These are phyloP conservation scores for Chamaecyparis obtusa DNA, from an alignment of 75 land plant species.

Conservation along the genomic window DNA sequence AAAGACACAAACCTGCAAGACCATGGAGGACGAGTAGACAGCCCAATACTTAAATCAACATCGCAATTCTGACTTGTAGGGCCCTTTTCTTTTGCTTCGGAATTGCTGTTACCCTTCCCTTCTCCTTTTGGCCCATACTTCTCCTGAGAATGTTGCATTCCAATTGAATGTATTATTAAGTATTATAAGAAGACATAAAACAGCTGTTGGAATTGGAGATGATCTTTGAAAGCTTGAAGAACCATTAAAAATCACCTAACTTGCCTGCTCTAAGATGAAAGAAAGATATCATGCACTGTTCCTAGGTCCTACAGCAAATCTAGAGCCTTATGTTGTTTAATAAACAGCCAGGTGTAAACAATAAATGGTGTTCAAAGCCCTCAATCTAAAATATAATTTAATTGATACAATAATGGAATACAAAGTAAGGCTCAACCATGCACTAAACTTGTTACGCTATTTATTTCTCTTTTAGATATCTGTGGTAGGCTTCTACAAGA, in stretches of 20 bases:
- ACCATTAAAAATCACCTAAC: background rate
- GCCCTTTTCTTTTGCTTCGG: slow-evolving; percentile 32
- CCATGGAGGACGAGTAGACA: slow-evolving; percentile 84
- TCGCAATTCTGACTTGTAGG: slow-evolving; percentile 34
- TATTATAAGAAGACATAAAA: background rate
- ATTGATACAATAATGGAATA: background rate
- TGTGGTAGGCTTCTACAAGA: too few species aligned
- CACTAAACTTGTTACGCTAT: too few species aligned
- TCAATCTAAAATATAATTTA: background rate
- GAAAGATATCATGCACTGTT: background rate
- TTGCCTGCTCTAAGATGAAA: background rate
- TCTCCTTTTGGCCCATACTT: slow-evolving; percentile 92
- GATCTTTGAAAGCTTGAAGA: background rate
- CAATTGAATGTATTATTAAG: background rate
- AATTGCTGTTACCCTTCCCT: slow-evolving; percentile 26
- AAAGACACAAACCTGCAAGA: slow-evolving; percentile 58
- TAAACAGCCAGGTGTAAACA: background rate
- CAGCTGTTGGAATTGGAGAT: background rate
- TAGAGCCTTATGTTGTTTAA: background rate
- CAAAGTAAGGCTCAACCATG: too few species aligned
- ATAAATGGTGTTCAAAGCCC: background rate
- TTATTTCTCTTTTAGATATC: too few species aligned
- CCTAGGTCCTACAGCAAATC: background rate
- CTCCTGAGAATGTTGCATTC: slow-evolving; percentile 49
- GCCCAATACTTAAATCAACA: slow-evolving; percentile 72